These are phyloP conservation scores for Phytophthora chlamydospora DNA, from an alignment of 352 stramenopile species.

Conservation along the genomic window DNA sequence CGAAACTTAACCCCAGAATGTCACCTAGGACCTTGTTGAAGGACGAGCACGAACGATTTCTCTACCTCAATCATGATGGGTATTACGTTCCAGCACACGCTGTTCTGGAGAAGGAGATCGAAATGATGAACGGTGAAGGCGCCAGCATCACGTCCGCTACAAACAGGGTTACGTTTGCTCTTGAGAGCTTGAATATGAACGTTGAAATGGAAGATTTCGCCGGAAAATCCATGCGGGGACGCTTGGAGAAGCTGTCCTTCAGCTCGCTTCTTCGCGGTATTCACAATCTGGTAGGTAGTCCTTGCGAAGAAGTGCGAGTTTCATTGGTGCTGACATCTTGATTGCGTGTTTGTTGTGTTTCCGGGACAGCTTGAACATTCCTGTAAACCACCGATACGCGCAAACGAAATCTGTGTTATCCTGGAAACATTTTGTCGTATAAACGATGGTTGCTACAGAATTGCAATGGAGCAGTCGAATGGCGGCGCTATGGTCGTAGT, in stretches of 20 bases:
- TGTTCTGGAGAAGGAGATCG: slow-evolving; percentile 65
- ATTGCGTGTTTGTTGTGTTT: not conserved
- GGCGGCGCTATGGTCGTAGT: slow-evolving; percentile 45
- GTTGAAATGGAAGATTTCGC: slow-evolving; percentile 68
- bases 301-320: no score
- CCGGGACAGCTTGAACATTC: slow-evolving; percentile 60
- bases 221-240: slow-evolving; percentile 45
- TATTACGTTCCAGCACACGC: slow-evolving; percentile 61
- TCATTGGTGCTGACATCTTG: no score
- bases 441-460: slow-evolving; percentile 74
- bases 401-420: slow-evolving; percentile 70
- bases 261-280: slow-evolving; percentile 56
- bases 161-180: slow-evolving; percentile 69
- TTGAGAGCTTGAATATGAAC: slow-evolving; percentile 81
- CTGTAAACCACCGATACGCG: slow-evolving; percentile 64
- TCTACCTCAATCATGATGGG: slow-evolving; percentile 70
- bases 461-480: slow-evolving; percentile 59
- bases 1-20: slow-evolving; percentile 69
- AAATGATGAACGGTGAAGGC: slow-evolving; percentile 55
- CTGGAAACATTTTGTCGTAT: slow-evolving; percentile 75
- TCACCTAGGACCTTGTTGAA: slow-evolving; percentile 55
- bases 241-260: slow-evolving; percentile 69
- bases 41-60: slow-evolving; percentile 53
- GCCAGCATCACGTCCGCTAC: slow-evolving; percentile 46
- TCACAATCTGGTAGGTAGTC: slow-evolving; percentile 58